Conservation (phyloP, 2,329 filamentous ascomycete genomes). For the Exophiala spinifera region DNA sequence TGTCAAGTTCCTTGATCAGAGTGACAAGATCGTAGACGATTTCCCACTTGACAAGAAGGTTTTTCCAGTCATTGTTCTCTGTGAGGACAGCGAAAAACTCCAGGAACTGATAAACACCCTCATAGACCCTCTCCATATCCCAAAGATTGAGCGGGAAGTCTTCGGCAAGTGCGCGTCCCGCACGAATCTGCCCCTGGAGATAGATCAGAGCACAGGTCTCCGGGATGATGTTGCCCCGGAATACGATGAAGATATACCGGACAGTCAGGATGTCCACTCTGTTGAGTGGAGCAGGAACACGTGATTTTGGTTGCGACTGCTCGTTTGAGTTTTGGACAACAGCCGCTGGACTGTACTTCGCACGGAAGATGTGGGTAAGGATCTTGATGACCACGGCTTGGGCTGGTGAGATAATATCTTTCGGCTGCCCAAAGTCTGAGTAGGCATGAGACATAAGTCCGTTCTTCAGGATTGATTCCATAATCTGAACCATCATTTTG, state of each 20-base stretch:
- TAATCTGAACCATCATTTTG: constrained; percentile 93
- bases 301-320: constrained; percentile 48
- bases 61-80: constrained; percentile 78
- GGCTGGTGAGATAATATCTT: constrained; percentile 93
- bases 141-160: constrained; percentile 93
- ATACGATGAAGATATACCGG: constrained; percentile 89
- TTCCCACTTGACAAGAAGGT: constrained; percentile 87
- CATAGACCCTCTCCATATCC: constrained; percentile 97
- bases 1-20: constrained; percentile 80
- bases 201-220: constrained; percentile 94
- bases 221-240: constrained; percentile 86
- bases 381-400: constrained; percentile 91
- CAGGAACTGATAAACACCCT: constrained; percentile 89
- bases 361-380: constrained; percentile 82
- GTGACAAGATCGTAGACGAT: constrained; percentile 84
- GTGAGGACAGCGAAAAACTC: constrained; percentile 90
- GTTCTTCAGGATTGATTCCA: constrained; percentile 86
- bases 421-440: constrained; percentile 84
- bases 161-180: constrained; percentile 68
- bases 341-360: constrained; percentile 51
- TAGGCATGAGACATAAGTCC: constrained; percentile 89
- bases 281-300: constrained; percentile 55
- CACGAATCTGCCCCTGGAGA: constrained; percentile 83
- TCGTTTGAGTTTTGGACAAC: constrained; percentile 45
- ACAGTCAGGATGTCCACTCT: constrained; percentile 64